Conservation (phyloP, 192 early-diverging fungal genomes). For the Chytriomyces sp. region DNA sequence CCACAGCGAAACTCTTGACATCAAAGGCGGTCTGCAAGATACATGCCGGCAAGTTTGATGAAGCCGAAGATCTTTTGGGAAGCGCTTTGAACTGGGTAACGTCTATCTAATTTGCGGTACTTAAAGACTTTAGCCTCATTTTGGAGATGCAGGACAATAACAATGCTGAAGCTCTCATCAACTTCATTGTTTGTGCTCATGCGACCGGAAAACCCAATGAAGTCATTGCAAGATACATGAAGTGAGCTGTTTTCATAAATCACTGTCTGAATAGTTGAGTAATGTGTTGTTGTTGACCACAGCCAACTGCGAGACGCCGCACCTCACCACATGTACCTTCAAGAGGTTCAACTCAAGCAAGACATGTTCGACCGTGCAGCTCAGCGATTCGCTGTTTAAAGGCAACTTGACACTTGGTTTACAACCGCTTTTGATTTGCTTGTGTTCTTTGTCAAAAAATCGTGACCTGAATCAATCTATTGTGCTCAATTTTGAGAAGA, state of each 20-base stretch:
- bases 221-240: slow-evolving; percentile 62
- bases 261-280: slow-evolving; percentile 49
- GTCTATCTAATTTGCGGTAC: not conserved
- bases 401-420: not conserved
- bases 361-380: slow-evolving; percentile 77
- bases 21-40: slow-evolving; percentile 83
- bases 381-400: slow-evolving; percentile 32
- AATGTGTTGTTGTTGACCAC: not conserved
- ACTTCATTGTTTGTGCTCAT: slow-evolving; percentile 76
- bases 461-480: slow-evolving; percentile 56
- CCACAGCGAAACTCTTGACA: slow-evolving; percentile 74
- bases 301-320: slow-evolving; percentile 74
- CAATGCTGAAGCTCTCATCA: slow-evolving; percentile 85
- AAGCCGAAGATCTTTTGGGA: slow-evolving; percentile 78
- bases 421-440: not conserved
- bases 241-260: slow-evolving; percentile 45
- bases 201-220: slow-evolving; percentile 71
- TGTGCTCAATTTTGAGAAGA: no score
- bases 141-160: slow-evolving; percentile 52
- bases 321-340: slow-evolving; percentile 77
- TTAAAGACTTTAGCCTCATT: not conserved
- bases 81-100: slow-evolving; percentile 66
- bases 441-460: slow-evolving; percentile 19
- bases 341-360: slow-evolving; percentile 75
- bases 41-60: slow-evolving; percentile 74